These are phyloP conservation scores for Aspergillus felis DNA, from an alignment of 2,329 filamentous ascomycete species.

Conservation along the genomic window DNA sequence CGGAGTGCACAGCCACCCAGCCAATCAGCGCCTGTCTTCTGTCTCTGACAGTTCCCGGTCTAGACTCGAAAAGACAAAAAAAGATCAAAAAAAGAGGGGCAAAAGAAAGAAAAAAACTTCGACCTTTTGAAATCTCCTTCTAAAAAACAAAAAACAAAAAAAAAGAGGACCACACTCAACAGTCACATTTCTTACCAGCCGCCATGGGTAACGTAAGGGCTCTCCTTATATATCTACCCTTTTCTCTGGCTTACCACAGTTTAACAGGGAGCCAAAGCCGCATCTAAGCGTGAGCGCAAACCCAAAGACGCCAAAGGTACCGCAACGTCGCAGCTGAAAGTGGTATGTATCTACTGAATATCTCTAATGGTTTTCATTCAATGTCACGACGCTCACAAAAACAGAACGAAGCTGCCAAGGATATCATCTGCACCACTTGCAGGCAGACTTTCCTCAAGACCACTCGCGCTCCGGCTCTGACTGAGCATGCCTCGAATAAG, in stretches of 20 bases:
- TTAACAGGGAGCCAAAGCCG: constrained; percentile 57
- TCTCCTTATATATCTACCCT: background rate
- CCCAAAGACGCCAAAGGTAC: constrained; percentile 56
- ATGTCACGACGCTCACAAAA: constrained; percentile 1
- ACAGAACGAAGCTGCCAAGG: constrained; percentile 69
- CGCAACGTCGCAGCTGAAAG: constrained; percentile 64
- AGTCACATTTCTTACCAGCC: background rate
- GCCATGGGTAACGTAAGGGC: constrained; percentile 25
- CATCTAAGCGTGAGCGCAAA: constrained; percentile 70
- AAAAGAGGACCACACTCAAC: background rate
- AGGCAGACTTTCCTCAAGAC: constrained; percentile 76
- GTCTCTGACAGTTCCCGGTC: background rate
- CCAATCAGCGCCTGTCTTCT: background rate
- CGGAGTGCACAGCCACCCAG: background rate
- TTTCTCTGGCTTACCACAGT: background rate
- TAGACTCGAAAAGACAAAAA: background rate
- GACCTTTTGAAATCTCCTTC: background rate
- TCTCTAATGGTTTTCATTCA: background rate
- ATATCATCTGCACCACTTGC: constrained; percentile 73
- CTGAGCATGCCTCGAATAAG: constrained; percentile 70
- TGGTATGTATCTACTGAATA: constrained; percentile 45
- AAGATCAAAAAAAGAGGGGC: background rate
- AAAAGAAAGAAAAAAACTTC: background rate
- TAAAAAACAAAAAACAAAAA: background rate
- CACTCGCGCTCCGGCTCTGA: constrained; percentile 66